Evolutionary conservation across 78 protist species (phyloP).

Genomic region (Dictyostelium purpureum): DNA sequence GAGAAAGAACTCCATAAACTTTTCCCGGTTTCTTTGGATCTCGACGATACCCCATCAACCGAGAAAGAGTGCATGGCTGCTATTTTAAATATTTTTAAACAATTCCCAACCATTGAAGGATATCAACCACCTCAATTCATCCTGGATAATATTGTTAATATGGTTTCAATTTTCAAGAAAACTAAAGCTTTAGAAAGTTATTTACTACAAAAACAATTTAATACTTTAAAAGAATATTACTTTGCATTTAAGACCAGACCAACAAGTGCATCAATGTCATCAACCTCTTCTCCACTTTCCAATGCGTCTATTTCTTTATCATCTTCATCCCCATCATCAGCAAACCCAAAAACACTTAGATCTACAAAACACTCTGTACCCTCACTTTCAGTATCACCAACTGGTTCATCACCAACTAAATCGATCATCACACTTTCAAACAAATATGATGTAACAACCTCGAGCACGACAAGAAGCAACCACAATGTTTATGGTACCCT

Average conservation of each 20-base stretch:
- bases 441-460: neutral
- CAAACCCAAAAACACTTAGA: neutral
- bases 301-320: neutral
- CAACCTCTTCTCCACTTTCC: neutral
- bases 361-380: neutral
- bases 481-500: neutral
- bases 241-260: neutral
- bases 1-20: conserved; percentile 52
- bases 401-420: neutral
- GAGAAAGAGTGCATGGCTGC: neutral
- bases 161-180: conserved; percentile 52
- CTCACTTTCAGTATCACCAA: neutral
- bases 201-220: conserved; percentile 18
- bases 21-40: conserved; percentile 37
- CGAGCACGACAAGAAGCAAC: neutral
- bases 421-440: neutral
- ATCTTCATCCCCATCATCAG: neutral
- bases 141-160: conserved; percentile 13
- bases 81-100: conserved; percentile 14
- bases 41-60: neutral
- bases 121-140: conserved; percentile 37
- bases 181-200: conserved; percentile 30
- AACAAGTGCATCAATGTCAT: neutral
- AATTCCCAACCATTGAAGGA: conserved; percentile 17
- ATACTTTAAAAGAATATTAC: neutral